Evolutionary conservation across 78 protist species (phyloP).

Genomic region (Capsaspora owczarzaki): DNA sequence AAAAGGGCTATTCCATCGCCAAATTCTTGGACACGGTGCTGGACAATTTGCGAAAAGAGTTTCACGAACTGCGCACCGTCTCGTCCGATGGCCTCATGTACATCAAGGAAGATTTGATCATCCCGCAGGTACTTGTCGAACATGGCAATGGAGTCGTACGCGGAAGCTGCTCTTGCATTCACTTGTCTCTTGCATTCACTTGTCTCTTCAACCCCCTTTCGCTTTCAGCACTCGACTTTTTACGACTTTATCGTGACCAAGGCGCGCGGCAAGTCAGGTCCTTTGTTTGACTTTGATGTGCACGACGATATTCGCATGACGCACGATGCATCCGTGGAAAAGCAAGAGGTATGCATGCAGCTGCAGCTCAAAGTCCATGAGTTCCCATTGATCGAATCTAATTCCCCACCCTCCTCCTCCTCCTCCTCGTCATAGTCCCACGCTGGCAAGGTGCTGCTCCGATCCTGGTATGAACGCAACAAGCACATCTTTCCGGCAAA

Average conservation of each 20-base stretch:
- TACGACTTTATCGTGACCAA: constrained; percentile 75
- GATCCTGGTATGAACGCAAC: constrained; percentile 78
- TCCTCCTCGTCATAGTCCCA: background rate
- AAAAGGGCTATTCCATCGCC: constrained; percentile 61
- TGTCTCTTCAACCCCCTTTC: background rate
- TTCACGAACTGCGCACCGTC: constrained; percentile 44
- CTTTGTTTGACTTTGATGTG: constrained; percentile 75
- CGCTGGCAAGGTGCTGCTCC: constrained; percentile 51
- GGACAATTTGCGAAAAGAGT: constrained; percentile 39
- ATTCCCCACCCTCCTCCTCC: background rate
- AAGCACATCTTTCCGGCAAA: constrained; percentile 85
- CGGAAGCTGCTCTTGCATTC: background rate
- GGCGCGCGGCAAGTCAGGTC: constrained; percentile 86
- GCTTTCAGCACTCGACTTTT: constrained; percentile 59
- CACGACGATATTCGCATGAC: constrained; percentile 81
- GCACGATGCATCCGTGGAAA: constrained; percentile 70
- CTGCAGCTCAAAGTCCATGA: background rate
- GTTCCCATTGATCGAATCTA: background rate
- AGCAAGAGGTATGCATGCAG: constrained; percentile 51
- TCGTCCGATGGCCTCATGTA: constrained; percentile 67
- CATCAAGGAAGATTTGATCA: constrained; percentile 85
- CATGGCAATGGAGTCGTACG: too few species aligned
- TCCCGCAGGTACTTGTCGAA: constrained; percentile 63
- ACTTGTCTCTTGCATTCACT: background rate
- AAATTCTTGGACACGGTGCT: constrained; percentile 35